A percentile compares a stretch with the other conserved stretches of the same genome.
phyloP scores from a whole-genome alignment of 169 alveolate species.

The Eimeria necatrix region DNA sequence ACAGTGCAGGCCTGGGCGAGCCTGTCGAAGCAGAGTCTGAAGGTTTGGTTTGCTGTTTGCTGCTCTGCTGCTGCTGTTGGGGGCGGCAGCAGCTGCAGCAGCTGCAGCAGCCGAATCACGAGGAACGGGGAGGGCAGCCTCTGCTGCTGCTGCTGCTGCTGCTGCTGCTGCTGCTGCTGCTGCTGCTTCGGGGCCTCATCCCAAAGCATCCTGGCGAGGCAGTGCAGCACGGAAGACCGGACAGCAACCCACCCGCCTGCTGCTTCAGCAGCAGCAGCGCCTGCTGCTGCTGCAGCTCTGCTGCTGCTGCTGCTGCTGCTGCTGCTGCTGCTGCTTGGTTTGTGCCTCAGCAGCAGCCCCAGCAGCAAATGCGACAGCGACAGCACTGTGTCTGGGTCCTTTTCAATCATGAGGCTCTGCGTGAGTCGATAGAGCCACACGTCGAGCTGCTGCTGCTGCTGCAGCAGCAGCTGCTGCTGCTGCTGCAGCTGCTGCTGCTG shows the following conservation, averaged over 20 bases:
- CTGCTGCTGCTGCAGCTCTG: not conserved
- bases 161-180: not conserved
- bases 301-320: not conserved
- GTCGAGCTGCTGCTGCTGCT: slow-evolving; percentile 5
- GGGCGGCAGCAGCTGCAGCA: slow-evolving; percentile 20
- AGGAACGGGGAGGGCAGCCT: not conserved
- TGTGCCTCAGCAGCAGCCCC: not conserved
- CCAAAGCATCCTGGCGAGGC: not conserved
- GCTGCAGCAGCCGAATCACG: slow-evolving; percentile 6
- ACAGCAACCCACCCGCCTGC: slow-evolving; percentile 13
- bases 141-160: slow-evolving; percentile 19
- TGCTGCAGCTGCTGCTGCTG: slow-evolving; percentile 47
- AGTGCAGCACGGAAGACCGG: slow-evolving; percentile 37
- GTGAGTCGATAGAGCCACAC: slow-evolving; percentile 10
- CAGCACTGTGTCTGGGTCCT: not conserved
- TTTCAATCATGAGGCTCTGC: slow-evolving; percentile 12
- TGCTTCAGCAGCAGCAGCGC: not conserved
- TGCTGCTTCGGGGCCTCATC: not conserved
- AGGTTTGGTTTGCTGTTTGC: slow-evolving; percentile 6
- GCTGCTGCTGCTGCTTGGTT: not conserved
- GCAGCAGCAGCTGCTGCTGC: slow-evolving; percentile 53
- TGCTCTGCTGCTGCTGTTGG: not conserved
- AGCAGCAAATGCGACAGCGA: not conserved
- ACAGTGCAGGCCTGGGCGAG: not conserved
- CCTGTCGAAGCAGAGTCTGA: slow-evolving; percentile 1